These are phyloP conservation scores for Ganoderma sinense DNA, from an alignment of 1,284 basidiomycete genomes.

Conservation along the genomic window DNA sequence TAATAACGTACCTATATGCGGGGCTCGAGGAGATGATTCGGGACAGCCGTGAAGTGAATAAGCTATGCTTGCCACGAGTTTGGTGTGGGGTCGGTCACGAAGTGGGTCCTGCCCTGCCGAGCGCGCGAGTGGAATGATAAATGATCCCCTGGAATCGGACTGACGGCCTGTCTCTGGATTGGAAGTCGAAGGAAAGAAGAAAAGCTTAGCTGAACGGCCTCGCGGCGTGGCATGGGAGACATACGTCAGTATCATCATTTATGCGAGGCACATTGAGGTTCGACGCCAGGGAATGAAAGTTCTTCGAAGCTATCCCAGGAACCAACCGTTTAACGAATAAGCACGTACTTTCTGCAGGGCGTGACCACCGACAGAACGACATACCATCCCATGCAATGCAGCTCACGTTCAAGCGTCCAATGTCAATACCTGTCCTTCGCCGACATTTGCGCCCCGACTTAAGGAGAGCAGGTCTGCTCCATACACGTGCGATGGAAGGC, in stretches of 20 bases:
- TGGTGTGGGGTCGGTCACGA: background rate
- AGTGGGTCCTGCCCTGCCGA: background rate
- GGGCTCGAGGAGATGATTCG: no score
- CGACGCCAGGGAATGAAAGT: background rate
- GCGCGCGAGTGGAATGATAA: background rate
- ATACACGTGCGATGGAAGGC: background rate
- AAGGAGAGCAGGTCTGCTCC: background rate
- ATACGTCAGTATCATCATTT: background rate
- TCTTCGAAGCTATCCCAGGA: background rate
- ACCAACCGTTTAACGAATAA: background rate
- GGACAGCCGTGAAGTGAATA: background rate
- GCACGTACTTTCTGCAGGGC: background rate
- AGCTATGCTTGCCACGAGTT: background rate
- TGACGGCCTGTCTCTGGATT: background rate
- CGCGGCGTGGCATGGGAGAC: background rate
- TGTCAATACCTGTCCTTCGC: background rate
- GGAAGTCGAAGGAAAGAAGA: constrained; percentile 3
- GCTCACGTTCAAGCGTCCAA: background rate
- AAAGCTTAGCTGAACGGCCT: background rate
- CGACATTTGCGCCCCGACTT: background rate
- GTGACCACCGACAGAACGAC: background rate
- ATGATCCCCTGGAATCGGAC: background rate
- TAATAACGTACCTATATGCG: background rate
- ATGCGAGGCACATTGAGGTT: background rate
- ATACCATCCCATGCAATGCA: background rate